Base-by-base conservation (phyloP, 2,329 filamentous ascomycete genomes). In the Plectosphaerella sp. region DNA sequence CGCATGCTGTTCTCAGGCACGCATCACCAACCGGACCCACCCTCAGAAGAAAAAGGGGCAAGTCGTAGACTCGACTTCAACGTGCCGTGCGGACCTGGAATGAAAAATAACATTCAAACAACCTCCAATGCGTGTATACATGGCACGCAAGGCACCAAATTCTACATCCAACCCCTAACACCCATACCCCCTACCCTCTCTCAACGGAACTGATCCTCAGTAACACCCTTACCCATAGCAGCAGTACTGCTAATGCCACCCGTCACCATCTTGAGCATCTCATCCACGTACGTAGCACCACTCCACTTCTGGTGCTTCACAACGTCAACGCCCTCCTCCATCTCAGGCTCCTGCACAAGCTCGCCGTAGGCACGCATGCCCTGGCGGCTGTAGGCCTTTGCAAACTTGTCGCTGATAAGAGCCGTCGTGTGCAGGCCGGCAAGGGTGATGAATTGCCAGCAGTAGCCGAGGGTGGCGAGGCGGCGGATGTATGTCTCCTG, bases 401-500 rank as follows among this genome's bases (percentile, higher is more conserved):
- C 86, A 73, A 99, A 99, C 57, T 87, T 84, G 74, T 97, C 85
- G 64, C 87, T 87, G 74, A 96, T 95, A 50, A 99, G 83, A 37
- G 93, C 94, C 4, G 91, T 97, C 57, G 91, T 96, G 79, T 99
- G 94, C 67, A 99, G 81, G 61, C 94, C 94, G 5, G 93, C 94
- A 46, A 99, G 84, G n/a, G 94, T 99, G 78, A 99, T 99, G 80
- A 99, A 99, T 73, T 99, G 94, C 94, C 94, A 99, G 83, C 91
- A 96, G 83, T 99, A 99, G 57, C 94, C 94, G 47, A 99, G 83
- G 57, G 76, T 66, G 55, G 86, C 91, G 41, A 99, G 88, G 42
- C 94, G 89, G 57, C 86, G 78, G 76, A 99, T 99, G 77, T 97
- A 99, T 18, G 94, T 99, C 76, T 96, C 91, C 75, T 99, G 94